These are phyloP conservation scores for Sporothrix euskadiensis DNA, from an alignment of 2,329 filamentous ascomycete species.

Conservation along the genomic window DNA sequence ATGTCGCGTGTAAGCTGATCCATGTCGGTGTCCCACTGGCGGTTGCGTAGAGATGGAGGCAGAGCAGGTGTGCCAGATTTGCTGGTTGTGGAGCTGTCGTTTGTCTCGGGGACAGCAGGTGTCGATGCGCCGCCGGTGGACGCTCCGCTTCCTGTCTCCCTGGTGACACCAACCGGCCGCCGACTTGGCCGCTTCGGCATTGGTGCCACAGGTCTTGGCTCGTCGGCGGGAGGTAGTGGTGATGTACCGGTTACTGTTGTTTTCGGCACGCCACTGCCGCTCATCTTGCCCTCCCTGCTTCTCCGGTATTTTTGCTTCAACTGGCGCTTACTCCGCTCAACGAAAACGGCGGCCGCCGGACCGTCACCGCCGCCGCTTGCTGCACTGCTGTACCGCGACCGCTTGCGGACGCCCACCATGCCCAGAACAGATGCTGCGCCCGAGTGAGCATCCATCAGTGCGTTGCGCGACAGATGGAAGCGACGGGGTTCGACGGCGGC, in stretches of 20 bases:
- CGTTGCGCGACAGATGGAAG: constrained; percentile 54
- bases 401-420: constrained; percentile 43
- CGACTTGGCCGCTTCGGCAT: constrained; percentile 30
- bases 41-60: constrained; percentile 38
- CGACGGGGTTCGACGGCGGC: constrained; percentile 46
- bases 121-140: constrained; percentile 22
- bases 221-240: not conserved
- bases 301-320: not conserved
- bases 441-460: constrained; percentile 34
- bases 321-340: constrained; percentile 51
- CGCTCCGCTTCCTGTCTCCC: not conserved
- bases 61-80: constrained; percentile 32
- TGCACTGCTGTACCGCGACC: constrained; percentile 39
- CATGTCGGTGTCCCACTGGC: constrained; percentile 46
- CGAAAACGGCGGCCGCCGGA: constrained; percentile 51
- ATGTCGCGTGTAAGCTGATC: constrained; percentile 56
- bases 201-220: constrained; percentile 8
- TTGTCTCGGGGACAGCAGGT: not conserved
- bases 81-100: not conserved
- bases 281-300: not conserved
- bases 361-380: constrained; percentile 29
- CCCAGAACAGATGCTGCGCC: constrained; percentile 37
- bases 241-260: not conserved
- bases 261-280: not conserved
- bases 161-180: constrained; percentile 11